Conservation (phyloP, 2,329 filamentous ascomycete species). For the Cercospora berteroae region DNA sequence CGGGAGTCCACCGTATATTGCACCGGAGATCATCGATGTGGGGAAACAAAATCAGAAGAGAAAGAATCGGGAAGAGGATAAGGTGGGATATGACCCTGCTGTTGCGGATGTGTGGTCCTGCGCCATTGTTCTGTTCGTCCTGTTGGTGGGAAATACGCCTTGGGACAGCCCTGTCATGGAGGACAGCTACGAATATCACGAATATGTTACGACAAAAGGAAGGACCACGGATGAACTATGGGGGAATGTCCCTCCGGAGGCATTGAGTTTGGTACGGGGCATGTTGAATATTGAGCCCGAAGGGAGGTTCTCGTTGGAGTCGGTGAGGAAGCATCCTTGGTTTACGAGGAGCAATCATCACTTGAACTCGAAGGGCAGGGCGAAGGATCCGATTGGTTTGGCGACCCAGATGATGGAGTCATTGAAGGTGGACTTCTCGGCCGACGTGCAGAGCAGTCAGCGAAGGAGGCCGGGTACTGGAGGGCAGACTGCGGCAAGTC, state of each 20-base stretch:
- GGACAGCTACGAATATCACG: conserved; percentile 84
- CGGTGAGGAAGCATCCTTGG: conserved; percentile 91
- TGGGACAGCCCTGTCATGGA: conserved; percentile 85
- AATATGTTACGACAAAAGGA: conserved; percentile 79
- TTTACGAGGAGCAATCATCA: conserved; percentile 80
- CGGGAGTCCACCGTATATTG: conserved; percentile 94
- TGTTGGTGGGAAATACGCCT: conserved; percentile 92
- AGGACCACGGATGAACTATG: conserved; percentile 79
- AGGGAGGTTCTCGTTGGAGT: conserved; percentile 78
- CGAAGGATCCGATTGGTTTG: conserved; percentile 75
- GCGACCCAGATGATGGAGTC: conserved; percentile 95
- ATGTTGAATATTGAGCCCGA: conserved; percentile 82
- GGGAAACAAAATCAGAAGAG: conserved; percentile 49
- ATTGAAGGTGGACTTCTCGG: conserved; percentile 81
- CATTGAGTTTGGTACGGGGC: conserved; percentile 79
- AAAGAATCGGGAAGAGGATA: conserved; percentile 48
- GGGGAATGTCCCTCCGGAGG: conserved; percentile 70
- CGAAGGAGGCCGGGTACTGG: background rate
- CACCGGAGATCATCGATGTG: conserved; percentile 73
- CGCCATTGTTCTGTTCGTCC: conserved; percentile 93
- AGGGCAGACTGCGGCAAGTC: conserved; percentile 31
- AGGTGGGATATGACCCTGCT: conserved; percentile 69
- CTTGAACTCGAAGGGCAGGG: conserved; percentile 69
- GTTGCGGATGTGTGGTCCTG: conserved; percentile 95
- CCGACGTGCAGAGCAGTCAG: conserved; percentile 58